Evolutionary conservation across 768 basidiomycete genomes (phyloP).

Genomic region (Piloderma croceum): DNA sequence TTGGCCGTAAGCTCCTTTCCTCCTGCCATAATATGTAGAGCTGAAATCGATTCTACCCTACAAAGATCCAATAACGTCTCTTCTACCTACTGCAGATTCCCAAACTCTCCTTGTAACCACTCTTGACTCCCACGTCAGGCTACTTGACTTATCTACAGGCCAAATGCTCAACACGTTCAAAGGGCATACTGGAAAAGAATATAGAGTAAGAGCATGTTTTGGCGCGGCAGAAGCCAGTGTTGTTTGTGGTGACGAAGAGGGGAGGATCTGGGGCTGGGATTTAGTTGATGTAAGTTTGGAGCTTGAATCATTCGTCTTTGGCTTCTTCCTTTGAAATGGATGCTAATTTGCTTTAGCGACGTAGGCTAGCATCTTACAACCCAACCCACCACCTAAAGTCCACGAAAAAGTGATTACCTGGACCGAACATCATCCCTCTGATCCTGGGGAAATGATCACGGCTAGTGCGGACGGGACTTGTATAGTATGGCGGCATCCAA

Average conservation of each 20-base stretch:
- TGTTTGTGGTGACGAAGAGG: constrained; percentile 86
- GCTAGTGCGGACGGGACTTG: constrained; percentile 88
- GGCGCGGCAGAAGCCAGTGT: constrained; percentile 78
- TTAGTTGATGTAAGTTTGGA: constrained; percentile 72
- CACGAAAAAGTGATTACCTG: constrained; percentile 87
- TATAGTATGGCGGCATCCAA: constrained; percentile 74
- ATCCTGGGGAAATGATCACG: constrained; percentile 79
- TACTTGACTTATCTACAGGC: constrained; percentile 82
- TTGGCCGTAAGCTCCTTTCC: constrained; percentile 65
- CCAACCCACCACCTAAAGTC: constrained; percentile 68
- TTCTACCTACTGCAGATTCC: constrained; percentile 72
- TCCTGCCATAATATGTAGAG: neutral
- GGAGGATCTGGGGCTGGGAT: constrained; percentile 89
- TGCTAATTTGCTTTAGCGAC: constrained; percentile 5
- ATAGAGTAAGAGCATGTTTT: constrained; percentile 78
- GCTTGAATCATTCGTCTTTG: constrained; percentile 4
- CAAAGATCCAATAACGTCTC: constrained; percentile 80
- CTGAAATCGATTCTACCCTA: constrained; percentile 6
- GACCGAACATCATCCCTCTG: constrained; percentile 84
- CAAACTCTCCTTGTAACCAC: constrained; percentile 79
- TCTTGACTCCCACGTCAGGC: constrained; percentile 77
- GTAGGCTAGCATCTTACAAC: constrained; percentile 70
- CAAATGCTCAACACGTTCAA: constrained; percentile 80
- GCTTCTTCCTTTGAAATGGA: constrained; percentile 7
- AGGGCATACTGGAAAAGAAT: constrained; percentile 69